Percentiles rank a stretch among this genome's conserved stretches.
These are phyloP conservation scores for Penicillium simplicissimum DNA, from an alignment of 495 filamentous ascomycete genomes.

Conservation along the genomic window DNA sequence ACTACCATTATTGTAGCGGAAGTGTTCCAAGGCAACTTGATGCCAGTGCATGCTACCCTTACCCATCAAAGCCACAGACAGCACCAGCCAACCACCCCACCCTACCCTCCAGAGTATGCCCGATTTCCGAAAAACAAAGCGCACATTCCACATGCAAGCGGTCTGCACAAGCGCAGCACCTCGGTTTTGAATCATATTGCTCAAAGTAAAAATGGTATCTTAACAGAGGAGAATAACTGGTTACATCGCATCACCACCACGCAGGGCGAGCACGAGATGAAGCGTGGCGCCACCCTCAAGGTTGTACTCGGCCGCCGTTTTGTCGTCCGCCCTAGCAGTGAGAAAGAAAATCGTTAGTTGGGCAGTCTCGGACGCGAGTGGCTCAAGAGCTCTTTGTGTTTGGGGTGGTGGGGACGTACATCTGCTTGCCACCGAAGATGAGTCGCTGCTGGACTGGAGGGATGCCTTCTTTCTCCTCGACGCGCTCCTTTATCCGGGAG, in stretches of 20 bases:
- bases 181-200: conserved; percentile 21
- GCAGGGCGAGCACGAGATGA: conserved; percentile 90
- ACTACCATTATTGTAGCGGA: neutral
- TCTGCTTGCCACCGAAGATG: conserved; percentile 96
- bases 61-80: neutral
- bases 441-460: conserved; percentile 95
- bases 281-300: conserved; percentile 92
- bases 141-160: neutral
- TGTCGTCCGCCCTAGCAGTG: conserved; percentile 77
- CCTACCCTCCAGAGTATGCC: neutral
- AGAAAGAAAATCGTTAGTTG: neutral
- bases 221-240: conserved; percentile 6
- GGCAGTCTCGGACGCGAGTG: neutral
- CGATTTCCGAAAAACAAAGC: neutral
- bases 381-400: neutral
- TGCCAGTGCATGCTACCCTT: neutral
- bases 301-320: conserved; percentile 78
- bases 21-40: too few relatives aligned
- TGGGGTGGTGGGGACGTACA: conserved; percentile 57
- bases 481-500: conserved; percentile 93
- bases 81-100: neutral
- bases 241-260: conserved; percentile 59
- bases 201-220: conserved; percentile 29
- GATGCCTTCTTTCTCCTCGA: conserved; percentile 98
- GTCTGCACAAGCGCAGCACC: neutral